These are phyloP conservation scores for Aureobasidium mangrovei DNA, from an alignment of 2,329 filamentous ascomycete species.

Conservation along the genomic window DNA sequence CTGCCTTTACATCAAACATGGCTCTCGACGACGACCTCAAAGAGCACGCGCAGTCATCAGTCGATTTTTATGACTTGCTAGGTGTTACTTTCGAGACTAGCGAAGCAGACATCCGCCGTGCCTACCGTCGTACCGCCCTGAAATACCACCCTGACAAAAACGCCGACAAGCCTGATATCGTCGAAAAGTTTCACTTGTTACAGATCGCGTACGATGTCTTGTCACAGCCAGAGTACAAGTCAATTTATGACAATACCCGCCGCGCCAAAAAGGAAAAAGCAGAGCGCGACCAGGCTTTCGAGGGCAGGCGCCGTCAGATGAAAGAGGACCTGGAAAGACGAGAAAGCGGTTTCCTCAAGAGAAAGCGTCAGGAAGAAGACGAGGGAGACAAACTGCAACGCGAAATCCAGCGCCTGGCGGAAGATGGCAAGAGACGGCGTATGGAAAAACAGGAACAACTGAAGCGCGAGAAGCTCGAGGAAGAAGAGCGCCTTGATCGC, in stretches of 20 bases:
- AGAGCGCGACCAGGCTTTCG: constrained; percentile 63
- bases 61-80: constrained; percentile 72
- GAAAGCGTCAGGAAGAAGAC: constrained; percentile 35
- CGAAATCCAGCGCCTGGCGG: constrained; percentile 36
- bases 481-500: constrained; percentile 39
- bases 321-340: constrained; percentile 77
- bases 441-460: constrained; percentile 47
- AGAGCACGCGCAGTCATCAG: constrained; percentile 32
- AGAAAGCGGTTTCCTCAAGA: constrained; percentile 47
- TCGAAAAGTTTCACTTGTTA: constrained; percentile 75
- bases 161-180: constrained; percentile 52
- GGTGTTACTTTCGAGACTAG: constrained; percentile 52
- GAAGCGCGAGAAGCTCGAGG: constrained; percentile 43
- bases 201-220: constrained; percentile 83
- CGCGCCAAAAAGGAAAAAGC: constrained; percentile 61
- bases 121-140: constrained; percentile 77
- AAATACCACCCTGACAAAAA: constrained; percentile 94
- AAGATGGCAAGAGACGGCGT: constrained; percentile 44
- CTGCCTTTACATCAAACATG: constrained; percentile 7
- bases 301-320: constrained; percentile 63
- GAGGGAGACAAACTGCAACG: constrained; percentile 52
- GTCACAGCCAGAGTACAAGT: constrained; percentile 58
- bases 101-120: constrained; percentile 68
- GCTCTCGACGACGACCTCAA: constrained; percentile 33
- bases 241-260: constrained; percentile 69